Conservation (phyloP, 106 monocot species). For the Acorus calamus region DNA sequence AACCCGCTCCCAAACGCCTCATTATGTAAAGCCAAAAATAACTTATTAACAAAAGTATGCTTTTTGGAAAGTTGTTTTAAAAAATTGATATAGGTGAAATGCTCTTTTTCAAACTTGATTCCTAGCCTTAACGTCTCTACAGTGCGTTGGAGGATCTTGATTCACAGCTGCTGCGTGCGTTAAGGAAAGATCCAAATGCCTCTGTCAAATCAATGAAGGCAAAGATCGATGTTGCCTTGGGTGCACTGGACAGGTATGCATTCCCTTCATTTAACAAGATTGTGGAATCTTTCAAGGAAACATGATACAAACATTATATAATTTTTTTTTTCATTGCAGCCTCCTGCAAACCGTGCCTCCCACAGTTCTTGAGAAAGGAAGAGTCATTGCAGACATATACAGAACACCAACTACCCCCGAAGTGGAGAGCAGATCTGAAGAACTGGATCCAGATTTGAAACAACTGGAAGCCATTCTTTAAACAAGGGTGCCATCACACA, state of each 20-base stretch:
- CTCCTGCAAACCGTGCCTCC: slow-evolving; percentile 80
- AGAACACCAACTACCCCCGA: slow-evolving; percentile 16
- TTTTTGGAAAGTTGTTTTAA: too few relatives aligned
- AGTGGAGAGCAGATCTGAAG: slow-evolving; percentile 20
- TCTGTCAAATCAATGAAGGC: slow-evolving; percentile 52
- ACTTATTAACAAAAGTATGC: too few relatives aligned
- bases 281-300: not conserved
- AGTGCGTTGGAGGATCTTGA: slow-evolving; percentile 94
- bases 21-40: too few relatives aligned
- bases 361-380: slow-evolving; percentile 63
- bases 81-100: not conserved
- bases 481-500: not conserved
- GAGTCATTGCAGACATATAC: slow-evolving; percentile 74
- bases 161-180: slow-evolving; percentile 60
- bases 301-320: not conserved
- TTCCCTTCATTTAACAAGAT: not conserved
- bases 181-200: slow-evolving; percentile 60
- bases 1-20: too few relatives aligned
- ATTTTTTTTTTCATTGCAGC: slow-evolving; percentile 35
- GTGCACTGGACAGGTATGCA: slow-evolving; percentile 61
- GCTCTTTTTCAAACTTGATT: not conserved
- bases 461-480: slow-evolving; percentile 62
- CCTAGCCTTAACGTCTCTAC: not conserved
- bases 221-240: slow-evolving; percentile 51
- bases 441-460: slow-evolving; percentile 42